Base-by-base conservation (phyloP, 2,329 filamentous ascomycete genomes). In the Cladosporium sp. region DNA sequence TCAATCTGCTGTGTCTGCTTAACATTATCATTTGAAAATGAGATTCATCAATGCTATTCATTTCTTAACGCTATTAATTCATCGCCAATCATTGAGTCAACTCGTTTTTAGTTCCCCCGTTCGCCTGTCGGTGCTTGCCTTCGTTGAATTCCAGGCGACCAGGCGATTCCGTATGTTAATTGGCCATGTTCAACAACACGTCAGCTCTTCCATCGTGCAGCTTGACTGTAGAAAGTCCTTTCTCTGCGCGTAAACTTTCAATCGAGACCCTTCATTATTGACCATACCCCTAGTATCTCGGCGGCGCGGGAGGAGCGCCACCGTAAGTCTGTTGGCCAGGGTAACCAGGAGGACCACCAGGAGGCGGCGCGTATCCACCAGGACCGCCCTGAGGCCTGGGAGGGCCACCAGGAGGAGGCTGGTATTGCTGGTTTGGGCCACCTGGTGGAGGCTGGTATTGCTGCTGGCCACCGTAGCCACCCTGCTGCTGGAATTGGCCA, bases 401-500 rank as follows among this genome's bases (percentile, higher is more conserved):
- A 23, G 60, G 60, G 16, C 49, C 49, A n/a, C 48, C 48, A 8
- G 49, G 49, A 46, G 60, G 60, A 43, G 60, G 60, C 28, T 51
- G 48, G 14, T 28, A 14, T 25, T 56, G 54, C 23, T 53, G 46
- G 4, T 2, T 3, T 11, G 51, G 51, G 30, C 26, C 26, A 30
- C 61, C 62, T 25, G 63, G 63, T 10, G 67, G 69, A 32, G 64
- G 70, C 34, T 65, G 70, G 26, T 64, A 58, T 14, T 73, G 70
- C 64, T 76, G 74, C 10, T 67, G 67, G 7, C 64, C 69, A 54
- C 71, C 71, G 58, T 74, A 74, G 16, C 70, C 72, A 48, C 70
- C 71, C 6, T 73, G 74, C 54, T 63, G 63, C 74, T 74, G 74
- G 62, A 75, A 75, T 21, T 71, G 74, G 53, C 74, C 70, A 21